Conservation (phyloP, 257 asterid species). For the Przewalskia tangutica region DNA sequence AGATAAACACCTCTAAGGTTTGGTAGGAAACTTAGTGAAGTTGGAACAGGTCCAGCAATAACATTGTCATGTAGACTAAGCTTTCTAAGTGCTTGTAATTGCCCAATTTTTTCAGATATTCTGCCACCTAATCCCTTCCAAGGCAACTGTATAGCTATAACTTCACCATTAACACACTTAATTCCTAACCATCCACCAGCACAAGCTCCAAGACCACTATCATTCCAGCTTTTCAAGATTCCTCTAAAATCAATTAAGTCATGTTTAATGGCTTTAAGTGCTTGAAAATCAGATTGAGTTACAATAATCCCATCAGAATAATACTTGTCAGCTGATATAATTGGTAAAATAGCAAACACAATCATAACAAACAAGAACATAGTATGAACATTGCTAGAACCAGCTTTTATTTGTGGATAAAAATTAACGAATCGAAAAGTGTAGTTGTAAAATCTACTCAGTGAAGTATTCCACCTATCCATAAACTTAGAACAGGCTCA, state of each 20-base stretch:
- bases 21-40: slow-evolving; percentile 45
- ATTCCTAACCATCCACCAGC: slow-evolving; percentile 72
- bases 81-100: slow-evolving; percentile 59
- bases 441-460: slow-evolving; percentile 10
- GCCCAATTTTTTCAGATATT: slow-evolving; percentile 63
- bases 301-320: slow-evolving; percentile 36
- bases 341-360: slow-evolving; percentile 5
- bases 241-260: slow-evolving; percentile 44
- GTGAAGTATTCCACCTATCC: slow-evolving; percentile 5
- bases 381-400: not conserved
- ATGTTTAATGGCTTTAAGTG: slow-evolving; percentile 33
- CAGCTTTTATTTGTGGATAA: not conserved
- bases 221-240: slow-evolving; percentile 65
- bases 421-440: not conserved
- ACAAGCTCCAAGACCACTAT: slow-evolving; percentile 46
- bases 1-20: slow-evolving; percentile 74
- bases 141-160: slow-evolving; percentile 63
- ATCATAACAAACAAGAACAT: slow-evolving; percentile 17
- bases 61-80: slow-evolving; percentile 76
- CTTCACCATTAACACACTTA: slow-evolving; percentile 63
- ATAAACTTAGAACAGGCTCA: not conserved
- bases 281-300: slow-evolving; percentile 35
- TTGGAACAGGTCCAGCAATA: slow-evolving; percentile 56
- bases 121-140: slow-evolving; percentile 65
- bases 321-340: slow-evolving; percentile 19